Conservation (phyloP, 306 rosid genomes). For the Inga oerstediana region DNA sequence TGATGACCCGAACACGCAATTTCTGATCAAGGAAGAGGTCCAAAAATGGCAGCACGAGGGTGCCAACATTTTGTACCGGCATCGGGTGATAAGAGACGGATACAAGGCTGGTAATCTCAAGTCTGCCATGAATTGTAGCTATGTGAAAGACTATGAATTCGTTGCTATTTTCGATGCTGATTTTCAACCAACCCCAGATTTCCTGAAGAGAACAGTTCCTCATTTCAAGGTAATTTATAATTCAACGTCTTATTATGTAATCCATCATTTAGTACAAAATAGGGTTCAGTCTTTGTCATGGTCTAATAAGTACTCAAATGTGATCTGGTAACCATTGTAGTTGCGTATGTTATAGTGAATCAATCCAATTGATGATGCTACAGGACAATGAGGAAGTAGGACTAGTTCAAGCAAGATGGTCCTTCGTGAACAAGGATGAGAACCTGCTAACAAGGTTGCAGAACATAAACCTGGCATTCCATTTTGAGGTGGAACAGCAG, state of each 20-base stretch:
- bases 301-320: neutral
- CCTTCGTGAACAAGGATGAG: slow-evolving; percentile 92
- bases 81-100: slow-evolving; percentile 79
- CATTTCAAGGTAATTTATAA: slow-evolving; percentile 71
- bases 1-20: slow-evolving; percentile 74
- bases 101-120: slow-evolving; percentile 94
- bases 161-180: slow-evolving; percentile 91
- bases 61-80: slow-evolving; percentile 72
- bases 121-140: slow-evolving; percentile 94
- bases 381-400: slow-evolving; percentile 79
- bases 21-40: slow-evolving; percentile 73
- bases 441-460: slow-evolving; percentile 84
- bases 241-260: slow-evolving; percentile 8
- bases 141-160: slow-evolving; percentile 80
- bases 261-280: neutral
- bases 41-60: slow-evolving; percentile 83
- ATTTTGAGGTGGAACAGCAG: slow-evolving; percentile 95
- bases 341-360: slow-evolving; percentile 8
- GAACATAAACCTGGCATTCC: slow-evolving; percentile 84
- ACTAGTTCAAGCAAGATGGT: slow-evolving; percentile 96
- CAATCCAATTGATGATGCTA: slow-evolving; percentile 11
- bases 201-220: slow-evolving; percentile 79
- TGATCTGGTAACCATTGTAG: neutral
- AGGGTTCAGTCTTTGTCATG: neutral
- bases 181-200: slow-evolving; percentile 86